Percentiles rank a stretch among this genome's conserved stretches.
Evolutionary conservation across 345 rosid species (phyloP).

Genomic region (Citrus glauca): DNA sequence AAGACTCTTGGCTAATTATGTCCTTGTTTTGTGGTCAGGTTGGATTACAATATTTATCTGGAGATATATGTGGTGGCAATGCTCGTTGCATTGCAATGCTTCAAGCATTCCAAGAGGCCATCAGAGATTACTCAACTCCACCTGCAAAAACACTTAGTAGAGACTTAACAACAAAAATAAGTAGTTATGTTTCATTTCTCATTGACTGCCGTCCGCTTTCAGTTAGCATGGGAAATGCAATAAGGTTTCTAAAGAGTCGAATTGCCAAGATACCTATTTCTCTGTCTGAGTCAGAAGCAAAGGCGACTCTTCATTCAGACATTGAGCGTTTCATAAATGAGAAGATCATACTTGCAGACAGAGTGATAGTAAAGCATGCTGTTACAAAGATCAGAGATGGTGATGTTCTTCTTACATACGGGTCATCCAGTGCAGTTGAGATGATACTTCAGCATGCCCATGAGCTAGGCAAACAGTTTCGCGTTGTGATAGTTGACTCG

Average conservation of each 20-base stretch:
- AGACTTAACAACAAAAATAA: constrained; percentile 78
- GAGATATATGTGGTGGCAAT: constrained; percentile 86
- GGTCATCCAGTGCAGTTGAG: constrained; percentile 86
- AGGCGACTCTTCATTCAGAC: constrained; percentile 60
- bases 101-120: constrained; percentile 81
- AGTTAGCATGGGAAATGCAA: constrained; percentile 93
- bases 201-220: constrained; percentile 91
- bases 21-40: constrained; percentile 45
- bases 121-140: constrained; percentile 77
- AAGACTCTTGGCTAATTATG: not conserved
- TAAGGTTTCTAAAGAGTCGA: constrained; percentile 67
- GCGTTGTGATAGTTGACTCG: constrained; percentile 87
- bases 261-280: constrained; percentile 74
- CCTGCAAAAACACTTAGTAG: constrained; percentile 69
- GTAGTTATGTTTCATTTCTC: constrained; percentile 83
- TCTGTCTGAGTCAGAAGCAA: constrained; percentile 72
- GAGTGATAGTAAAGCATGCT: constrained; percentile 79
- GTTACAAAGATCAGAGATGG: constrained; percentile 85
- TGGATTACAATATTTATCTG: constrained; percentile 82
- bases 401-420: constrained; percentile 92
- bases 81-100: constrained; percentile 99
- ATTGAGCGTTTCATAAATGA: constrained; percentile 80
- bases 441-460: constrained; percentile 84
- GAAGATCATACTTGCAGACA: constrained; percentile 74
- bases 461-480: constrained; percentile 78